Conservation (phyloP, 345 rosid genomes). For the Linum trigynum region DNA sequence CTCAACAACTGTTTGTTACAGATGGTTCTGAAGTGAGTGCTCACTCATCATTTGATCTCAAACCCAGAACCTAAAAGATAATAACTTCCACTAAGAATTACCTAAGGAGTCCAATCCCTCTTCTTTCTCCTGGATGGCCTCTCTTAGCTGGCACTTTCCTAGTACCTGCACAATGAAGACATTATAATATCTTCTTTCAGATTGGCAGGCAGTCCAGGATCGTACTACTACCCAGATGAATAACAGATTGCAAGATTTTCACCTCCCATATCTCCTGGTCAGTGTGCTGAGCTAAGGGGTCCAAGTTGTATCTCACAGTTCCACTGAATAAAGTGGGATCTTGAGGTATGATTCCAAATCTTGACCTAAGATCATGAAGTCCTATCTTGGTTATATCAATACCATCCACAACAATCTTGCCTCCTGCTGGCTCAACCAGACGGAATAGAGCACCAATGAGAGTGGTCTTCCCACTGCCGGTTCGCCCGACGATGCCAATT, state of each 20-base stretch:
- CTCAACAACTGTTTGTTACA: slow-evolving; percentile 47
- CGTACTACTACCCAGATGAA: neutral
- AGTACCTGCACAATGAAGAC: slow-evolving; percentile 42
- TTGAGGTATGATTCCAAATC: slow-evolving; percentile 90
- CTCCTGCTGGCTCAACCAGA: slow-evolving; percentile 81
- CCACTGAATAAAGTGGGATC: slow-evolving; percentile 93
- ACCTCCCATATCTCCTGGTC: slow-evolving; percentile 98
- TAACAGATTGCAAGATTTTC: neutral
- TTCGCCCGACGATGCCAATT: slow-evolving; percentile 90
- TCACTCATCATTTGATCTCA: neutral
- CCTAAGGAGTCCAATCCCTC: slow-evolving; percentile 68
- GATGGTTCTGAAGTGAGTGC: neutral
- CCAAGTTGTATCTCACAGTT: slow-evolving; percentile 83
- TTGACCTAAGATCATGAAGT: slow-evolving; percentile 75
- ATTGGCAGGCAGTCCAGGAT: neutral
- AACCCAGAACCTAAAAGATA: neutral
- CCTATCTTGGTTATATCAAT: slow-evolving; percentile 69
- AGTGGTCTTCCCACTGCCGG: slow-evolving; percentile 95
- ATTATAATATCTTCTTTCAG: neutral
- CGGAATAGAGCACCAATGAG: slow-evolving; percentile 83
- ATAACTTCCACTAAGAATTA: slow-evolving; percentile 15
- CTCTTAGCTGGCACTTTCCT: slow-evolving; percentile 73
- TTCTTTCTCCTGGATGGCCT: slow-evolving; percentile 68
- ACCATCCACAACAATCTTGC: slow-evolving; percentile 73
- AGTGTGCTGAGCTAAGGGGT: slow-evolving; percentile 60